Evolutionary conservation across 805 yeast genomes (phyloP).

Genomic region (Naumovozyma dairenensis): DNA sequence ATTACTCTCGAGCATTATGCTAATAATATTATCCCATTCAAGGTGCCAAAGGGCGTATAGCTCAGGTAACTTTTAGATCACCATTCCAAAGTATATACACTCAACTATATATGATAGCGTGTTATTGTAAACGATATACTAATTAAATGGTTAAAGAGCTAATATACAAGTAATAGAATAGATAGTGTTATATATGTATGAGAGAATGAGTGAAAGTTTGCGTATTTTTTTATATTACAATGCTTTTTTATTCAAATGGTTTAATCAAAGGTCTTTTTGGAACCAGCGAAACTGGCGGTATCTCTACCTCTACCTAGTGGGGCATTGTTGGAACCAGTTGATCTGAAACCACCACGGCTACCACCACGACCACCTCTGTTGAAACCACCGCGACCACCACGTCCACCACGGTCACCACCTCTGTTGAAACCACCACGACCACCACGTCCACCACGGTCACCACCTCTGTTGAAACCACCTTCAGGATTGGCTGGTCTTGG

Average conservation of each 20-base stretch:
- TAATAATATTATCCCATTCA: no score
- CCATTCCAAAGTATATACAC: no score
- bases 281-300: slow-evolving; percentile 67
- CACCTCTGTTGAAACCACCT: slow-evolving; percentile 15
- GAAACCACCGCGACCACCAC: slow-evolving; percentile 20
- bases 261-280: slow-evolving; percentile 73
- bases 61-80: no score
- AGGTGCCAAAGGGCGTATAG: no score
- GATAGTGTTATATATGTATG: not conserved
- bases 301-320: slow-evolving; percentile 37
- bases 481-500: slow-evolving; percentile 57
- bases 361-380: slow-evolving; percentile 33
- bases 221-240: not conserved
- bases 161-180: not conserved
- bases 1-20: no score
- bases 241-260: not conserved
- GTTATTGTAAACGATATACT: no score
- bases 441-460: slow-evolving; percentile 28
- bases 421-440: slow-evolving; percentile 29
- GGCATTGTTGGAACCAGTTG: slow-evolving; percentile 57
- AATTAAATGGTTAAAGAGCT: not conserved
- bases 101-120: no score
- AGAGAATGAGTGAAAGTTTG: not conserved
- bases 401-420: slow-evolving; percentile 22
- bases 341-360: slow-evolving; percentile 31